Conservation (phyloP, 139 green algal species). For the Tetradesmus lagerheimii region DNA sequence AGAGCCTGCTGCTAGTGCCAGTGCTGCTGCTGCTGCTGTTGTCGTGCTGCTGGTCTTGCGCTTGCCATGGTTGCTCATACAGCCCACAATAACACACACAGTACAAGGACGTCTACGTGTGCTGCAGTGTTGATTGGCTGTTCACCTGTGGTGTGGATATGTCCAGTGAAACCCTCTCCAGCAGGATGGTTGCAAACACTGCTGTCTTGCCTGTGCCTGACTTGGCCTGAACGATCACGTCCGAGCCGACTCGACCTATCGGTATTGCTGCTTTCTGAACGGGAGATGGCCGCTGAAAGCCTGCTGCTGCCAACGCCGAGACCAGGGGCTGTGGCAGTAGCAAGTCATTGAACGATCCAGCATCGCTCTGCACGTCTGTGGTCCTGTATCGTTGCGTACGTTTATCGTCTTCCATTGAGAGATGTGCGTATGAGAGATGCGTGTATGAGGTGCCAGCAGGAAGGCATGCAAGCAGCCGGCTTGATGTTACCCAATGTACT, state of each 20-base stretch:
- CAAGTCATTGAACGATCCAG: constrained; percentile 70
- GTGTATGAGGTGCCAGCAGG: too few species aligned
- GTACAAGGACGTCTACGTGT: too few species aligned
- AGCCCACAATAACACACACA: not conserved
- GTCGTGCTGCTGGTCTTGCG: too few species aligned
- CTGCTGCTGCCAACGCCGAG: constrained; percentile 60
- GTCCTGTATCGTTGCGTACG: constrained; percentile 37
- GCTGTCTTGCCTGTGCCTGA: constrained; percentile 91
- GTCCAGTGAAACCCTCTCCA: constrained; percentile 66
- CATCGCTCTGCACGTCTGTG: constrained; percentile 63
- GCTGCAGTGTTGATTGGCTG: not conserved
- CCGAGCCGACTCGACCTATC: constrained; percentile 73
- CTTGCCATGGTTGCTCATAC: not conserved
- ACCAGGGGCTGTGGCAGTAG: constrained; percentile 67
- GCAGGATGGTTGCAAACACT: constrained; percentile 72
- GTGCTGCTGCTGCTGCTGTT: not conserved
- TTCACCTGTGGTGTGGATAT: constrained; percentile 63
- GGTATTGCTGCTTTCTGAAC: constrained; percentile 84
- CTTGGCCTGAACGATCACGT: constrained; percentile 91
- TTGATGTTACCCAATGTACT: too few species aligned
- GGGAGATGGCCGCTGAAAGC: constrained; percentile 78
- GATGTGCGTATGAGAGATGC: too few species aligned
- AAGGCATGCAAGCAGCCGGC: too few species aligned
- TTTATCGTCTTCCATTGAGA: not conserved
- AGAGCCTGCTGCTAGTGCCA: not conserved